These are phyloP conservation scores for Rhynchosporium agropyri DNA, from an alignment of 2,329 filamentous ascomycete species.

Conservation along the genomic window DNA sequence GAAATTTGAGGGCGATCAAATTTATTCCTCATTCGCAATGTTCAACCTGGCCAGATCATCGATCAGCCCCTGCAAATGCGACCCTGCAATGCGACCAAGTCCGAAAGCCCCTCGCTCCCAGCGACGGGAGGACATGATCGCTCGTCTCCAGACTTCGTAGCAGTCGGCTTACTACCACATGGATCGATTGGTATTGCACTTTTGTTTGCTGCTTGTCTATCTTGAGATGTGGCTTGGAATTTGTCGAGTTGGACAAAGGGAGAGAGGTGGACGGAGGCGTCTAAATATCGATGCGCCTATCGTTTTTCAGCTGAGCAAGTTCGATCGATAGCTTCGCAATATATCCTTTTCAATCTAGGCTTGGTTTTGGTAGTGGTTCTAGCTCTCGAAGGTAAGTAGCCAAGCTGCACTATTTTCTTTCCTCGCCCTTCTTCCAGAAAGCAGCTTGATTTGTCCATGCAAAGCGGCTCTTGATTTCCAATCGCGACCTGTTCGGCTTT, in stretches of 20 bases:
- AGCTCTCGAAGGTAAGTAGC: neutral
- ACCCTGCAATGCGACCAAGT: conserved; percentile 7
- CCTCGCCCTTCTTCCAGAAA: neutral
- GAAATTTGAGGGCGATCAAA: neutral
- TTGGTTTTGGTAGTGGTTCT: neutral
- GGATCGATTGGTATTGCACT: conserved; percentile 1
- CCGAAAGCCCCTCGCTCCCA: neutral
- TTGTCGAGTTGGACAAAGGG: too few species aligned
- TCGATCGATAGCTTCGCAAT: conserved; percentile 9
- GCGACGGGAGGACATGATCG: neutral
- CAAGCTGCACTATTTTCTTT: neutral
- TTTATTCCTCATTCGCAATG: neutral
- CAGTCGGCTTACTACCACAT: neutral
- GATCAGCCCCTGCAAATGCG: conserved; percentile 2
- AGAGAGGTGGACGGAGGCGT: too few species aligned
- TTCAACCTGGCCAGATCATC: neutral
- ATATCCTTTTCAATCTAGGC: neutral
- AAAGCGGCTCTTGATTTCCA: too few species aligned
- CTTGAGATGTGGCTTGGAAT: neutral
- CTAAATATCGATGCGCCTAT: neutral
- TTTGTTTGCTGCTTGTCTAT: conserved; percentile 7
- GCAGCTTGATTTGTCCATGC: neutral
- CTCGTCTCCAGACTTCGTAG: conserved; percentile 6
- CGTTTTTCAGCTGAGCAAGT: conserved; percentile 3
- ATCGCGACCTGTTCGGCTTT: too few species aligned